Evolutionary conservation across 2,329 filamentous ascomycete genomes (phyloP).

Genomic region (Thermoascus crustaceus): DNA sequence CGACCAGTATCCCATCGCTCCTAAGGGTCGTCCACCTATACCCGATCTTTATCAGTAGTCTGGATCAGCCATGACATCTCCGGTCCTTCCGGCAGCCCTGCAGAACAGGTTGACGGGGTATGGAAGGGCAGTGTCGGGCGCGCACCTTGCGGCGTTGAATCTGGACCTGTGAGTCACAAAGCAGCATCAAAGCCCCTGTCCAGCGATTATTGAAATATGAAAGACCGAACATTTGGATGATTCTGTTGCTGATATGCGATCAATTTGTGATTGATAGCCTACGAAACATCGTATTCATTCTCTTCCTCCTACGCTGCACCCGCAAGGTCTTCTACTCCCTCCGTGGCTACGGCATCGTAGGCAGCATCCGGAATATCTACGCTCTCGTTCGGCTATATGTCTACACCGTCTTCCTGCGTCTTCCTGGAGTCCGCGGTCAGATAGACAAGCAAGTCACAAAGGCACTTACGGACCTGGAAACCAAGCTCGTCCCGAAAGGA

Average conservation of each 20-base stretch:
- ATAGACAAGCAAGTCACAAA: slow-evolving; percentile 79
- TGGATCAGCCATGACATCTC: slow-evolving; percentile 29
- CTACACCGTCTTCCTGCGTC: slow-evolving; percentile 77
- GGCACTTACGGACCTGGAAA: slow-evolving; percentile 69
- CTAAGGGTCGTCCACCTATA: not conserved
- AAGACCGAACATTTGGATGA: not conserved
- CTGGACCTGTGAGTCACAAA: slow-evolving; percentile 35
- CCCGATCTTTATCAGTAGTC: slow-evolving; percentile 3
- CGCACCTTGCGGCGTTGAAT: slow-evolving; percentile 29
- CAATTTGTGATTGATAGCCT: slow-evolving; percentile 44
- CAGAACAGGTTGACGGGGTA: slow-evolving; percentile 38
- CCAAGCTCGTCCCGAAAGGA: slow-evolving; percentile 69
- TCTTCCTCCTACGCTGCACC: slow-evolving; percentile 77
- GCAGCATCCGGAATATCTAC: slow-evolving; percentile 69
- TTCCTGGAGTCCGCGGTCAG: slow-evolving; percentile 77
- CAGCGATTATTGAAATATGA: no score
- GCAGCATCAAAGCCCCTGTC: slow-evolving; percentile 1
- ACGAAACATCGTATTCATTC: slow-evolving; percentile 78
- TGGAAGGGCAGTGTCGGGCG: slow-evolving; percentile 22
- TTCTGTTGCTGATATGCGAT: not conserved
- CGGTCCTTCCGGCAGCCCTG: slow-evolving; percentile 34
- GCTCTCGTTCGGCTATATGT: slow-evolving; percentile 59
- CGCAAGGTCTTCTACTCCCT: slow-evolving; percentile 76
- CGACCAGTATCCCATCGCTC: slow-evolving; percentile 2
- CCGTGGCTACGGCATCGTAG: slow-evolving; percentile 78